A percentile compares a stretch with the other conserved stretches of the same genome.
These are phyloP conservation scores for Pezicula rhizophila DNA, from an alignment of 2,329 filamentous ascomycete species.

Conservation along the genomic window DNA sequence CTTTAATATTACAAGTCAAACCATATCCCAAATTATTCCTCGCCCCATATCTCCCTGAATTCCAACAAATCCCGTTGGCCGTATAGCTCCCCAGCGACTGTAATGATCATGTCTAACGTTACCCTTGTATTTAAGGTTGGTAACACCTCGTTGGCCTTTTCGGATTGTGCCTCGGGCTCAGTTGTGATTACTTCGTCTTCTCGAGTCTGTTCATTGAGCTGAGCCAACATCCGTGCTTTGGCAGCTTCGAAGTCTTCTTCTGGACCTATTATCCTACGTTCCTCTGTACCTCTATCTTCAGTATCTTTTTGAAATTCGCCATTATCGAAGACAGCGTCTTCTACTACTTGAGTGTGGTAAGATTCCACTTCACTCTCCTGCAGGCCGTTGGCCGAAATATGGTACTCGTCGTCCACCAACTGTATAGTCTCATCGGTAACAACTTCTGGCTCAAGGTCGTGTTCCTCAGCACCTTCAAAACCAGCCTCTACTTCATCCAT, in stretches of 20 bases:
- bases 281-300: not conserved
- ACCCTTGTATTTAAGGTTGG: slow-evolving; percentile 38
- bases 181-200: slow-evolving; percentile 5
- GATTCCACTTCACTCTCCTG: no score
- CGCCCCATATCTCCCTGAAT: slow-evolving; percentile 53
- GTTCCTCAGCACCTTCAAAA: slow-evolving; percentile 31
- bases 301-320: not conserved
- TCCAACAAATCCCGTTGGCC: slow-evolving; percentile 82
- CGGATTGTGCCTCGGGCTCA: not conserved
- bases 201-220: slow-evolving; percentile 18
- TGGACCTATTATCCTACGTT: not conserved
- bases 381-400: no score
- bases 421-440: slow-evolving; percentile 28
- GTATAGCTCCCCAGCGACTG: slow-evolving; percentile 80
- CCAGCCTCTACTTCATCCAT: slow-evolving; percentile 42
- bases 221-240: slow-evolving; percentile 38
- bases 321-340: not conserved
- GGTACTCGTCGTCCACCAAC: slow-evolving; percentile 17
- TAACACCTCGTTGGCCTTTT: not conserved
- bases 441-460: slow-evolving; percentile 28
- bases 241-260: slow-evolving; percentile 27
- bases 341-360: not conserved
- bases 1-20: no score
- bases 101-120: slow-evolving; percentile 90
- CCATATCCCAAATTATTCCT: not conserved